Conservation (phyloP, 2,329 filamentous ascomycete species). For the Stachybotrys chlorohalonatus region DNA sequence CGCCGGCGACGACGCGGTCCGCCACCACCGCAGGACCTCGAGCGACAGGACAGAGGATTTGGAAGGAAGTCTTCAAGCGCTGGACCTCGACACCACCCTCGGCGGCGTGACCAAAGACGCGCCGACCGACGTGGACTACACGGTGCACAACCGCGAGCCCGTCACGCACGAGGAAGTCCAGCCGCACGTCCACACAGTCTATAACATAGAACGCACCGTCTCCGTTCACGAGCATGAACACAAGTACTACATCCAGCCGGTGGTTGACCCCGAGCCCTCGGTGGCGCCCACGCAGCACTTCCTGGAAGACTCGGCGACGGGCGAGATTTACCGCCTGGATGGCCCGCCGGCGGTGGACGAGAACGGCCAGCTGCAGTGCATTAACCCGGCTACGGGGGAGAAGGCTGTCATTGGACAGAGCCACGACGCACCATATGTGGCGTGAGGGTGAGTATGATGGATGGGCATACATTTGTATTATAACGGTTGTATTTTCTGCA, state of each 20-base stretch:
- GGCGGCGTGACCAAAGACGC: slow-evolving; percentile 3
- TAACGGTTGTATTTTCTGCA: too few species aligned
- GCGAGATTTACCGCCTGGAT: slow-evolving; percentile 16
- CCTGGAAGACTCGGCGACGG: slow-evolving; percentile 11
- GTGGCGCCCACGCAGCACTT: slow-evolving; percentile 12
- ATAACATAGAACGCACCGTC: slow-evolving; percentile 9
- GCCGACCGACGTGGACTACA: slow-evolving; percentile 10
- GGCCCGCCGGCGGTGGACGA: not conserved
- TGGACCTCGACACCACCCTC: slow-evolving; percentile 1
- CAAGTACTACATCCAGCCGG: slow-evolving; percentile 11
- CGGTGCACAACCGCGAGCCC: slow-evolving; percentile 6
- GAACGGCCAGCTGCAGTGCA: not conserved
- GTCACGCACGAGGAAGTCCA: slow-evolving; percentile 10
- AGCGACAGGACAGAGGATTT: not conserved
- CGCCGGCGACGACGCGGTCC: too few species aligned
- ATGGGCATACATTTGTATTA: too few species aligned
- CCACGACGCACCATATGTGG: too few species aligned
- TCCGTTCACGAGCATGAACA: slow-evolving; percentile 15
- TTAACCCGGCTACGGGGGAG: too few species aligned
- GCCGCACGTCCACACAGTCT: slow-evolving; percentile 12
- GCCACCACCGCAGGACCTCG: not conserved
- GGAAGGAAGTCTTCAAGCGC: not conserved
- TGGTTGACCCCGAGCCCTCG: slow-evolving; percentile 11
- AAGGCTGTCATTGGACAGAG: too few species aligned
- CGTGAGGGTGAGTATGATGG: too few species aligned